These are phyloP conservation scores for Tanacetum coccineum DNA, from an alignment of 129 eudicot species.

Conservation along the genomic window DNA sequence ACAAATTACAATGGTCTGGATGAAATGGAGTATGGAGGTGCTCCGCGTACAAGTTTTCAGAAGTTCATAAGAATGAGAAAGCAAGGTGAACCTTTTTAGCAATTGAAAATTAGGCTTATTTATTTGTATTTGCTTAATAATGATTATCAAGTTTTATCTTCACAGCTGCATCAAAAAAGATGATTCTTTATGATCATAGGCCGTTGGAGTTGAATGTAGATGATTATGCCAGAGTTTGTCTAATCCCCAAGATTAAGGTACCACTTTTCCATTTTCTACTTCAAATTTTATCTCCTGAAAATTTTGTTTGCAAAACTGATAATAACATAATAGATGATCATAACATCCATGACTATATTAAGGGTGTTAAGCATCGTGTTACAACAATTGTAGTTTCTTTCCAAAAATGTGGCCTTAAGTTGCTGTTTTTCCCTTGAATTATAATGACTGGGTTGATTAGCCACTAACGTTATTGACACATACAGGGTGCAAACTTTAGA, in stretches of 20 bases:
- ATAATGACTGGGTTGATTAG: neutral
- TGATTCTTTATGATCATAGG: constrained; percentile 49
- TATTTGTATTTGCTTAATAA: neutral
- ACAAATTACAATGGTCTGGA: constrained; percentile 40
- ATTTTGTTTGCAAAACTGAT: too few relatives aligned
- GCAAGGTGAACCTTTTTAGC: constrained; percentile 33
- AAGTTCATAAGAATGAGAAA: constrained; percentile 48
- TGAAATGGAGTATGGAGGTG: constrained; percentile 48
- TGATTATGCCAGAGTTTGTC: constrained; percentile 56
- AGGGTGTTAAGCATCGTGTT: too few relatives aligned
- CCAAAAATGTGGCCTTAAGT: too few relatives aligned
- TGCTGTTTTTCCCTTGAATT: too few relatives aligned
- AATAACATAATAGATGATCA: too few relatives aligned
- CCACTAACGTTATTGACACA: neutral
- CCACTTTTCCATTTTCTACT: neutral
- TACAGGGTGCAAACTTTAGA: constrained; percentile 76
- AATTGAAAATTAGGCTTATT: neutral
- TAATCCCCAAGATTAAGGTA: constrained; percentile 53
- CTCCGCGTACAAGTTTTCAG: constrained; percentile 48
- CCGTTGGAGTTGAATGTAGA: constrained; percentile 49
- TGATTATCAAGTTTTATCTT: neutral
- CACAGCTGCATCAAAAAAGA: constrained; percentile 23
- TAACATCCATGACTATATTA: too few relatives aligned
- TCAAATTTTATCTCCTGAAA: too few relatives aligned
- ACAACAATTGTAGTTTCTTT: too few relatives aligned